A percentile compares a stretch with the other conserved stretches of the same genome.
phyloP scores from a whole-genome alignment of 257 asterid species.

The Penstemon barbatus region DNA sequence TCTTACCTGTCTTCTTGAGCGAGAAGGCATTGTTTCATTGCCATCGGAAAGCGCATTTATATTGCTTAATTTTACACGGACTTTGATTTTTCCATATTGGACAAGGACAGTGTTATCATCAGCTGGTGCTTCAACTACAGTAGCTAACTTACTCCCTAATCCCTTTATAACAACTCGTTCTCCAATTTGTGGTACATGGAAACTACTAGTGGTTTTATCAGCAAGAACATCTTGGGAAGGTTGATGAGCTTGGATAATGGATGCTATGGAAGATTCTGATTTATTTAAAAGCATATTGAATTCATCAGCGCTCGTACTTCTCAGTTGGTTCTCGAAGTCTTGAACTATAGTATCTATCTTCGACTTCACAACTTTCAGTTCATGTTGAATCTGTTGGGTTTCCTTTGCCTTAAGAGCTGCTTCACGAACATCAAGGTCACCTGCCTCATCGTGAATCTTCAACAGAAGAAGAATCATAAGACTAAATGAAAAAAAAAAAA shows the following conservation, averaged over 20 bases:
- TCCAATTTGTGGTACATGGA: conserved; percentile 59
- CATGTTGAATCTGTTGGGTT: conserved; percentile 54
- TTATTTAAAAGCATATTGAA: conserved; percentile 57
- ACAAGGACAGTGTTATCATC: conserved; percentile 77
- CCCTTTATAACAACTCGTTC: conserved; percentile 64
- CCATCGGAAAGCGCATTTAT: conserved; percentile 44
- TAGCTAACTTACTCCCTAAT: conserved; percentile 75
- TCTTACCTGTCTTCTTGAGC: conserved; percentile 52
- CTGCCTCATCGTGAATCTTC: conserved; percentile 74
- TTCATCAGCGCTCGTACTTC: conserved; percentile 38
- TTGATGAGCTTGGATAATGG: conserved; percentile 62
- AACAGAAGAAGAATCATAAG: conserved; percentile 17
- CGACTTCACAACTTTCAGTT: conserved; percentile 51
- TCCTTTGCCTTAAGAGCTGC: conserved; percentile 76
- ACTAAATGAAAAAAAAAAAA: conserved; percentile 11
- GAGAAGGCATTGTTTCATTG: conserved; percentile 35
- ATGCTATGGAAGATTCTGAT: conserved; percentile 64
- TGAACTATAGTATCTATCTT: conserved; percentile 57
- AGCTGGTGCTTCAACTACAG: conserved; percentile 76
- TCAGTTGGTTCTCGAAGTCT: conserved; percentile 70
- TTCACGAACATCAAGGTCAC: conserved; percentile 72
- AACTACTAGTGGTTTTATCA: conserved; percentile 35
- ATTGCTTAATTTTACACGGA: conserved; percentile 47
- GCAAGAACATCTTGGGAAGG: conserved; percentile 39
- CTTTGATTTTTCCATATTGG: conserved; percentile 78